Evolutionary conservation across 148 eudicot species (phyloP).

Genomic region (Camellia sinensis): DNA sequence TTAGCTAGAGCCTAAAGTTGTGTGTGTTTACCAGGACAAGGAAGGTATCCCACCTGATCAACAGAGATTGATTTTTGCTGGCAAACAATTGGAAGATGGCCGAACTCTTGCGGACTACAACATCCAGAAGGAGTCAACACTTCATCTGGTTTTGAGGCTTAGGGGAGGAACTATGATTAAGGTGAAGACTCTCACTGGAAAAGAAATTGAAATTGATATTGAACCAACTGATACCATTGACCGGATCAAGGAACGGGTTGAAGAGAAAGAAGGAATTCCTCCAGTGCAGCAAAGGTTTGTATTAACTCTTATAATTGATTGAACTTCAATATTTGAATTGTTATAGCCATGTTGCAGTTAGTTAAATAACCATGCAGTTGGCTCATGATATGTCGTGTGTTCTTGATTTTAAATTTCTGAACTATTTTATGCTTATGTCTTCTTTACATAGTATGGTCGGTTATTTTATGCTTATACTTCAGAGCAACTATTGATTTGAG

Average conservation of each 20-base stretch:
- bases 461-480: background rate
- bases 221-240: slow-evolving; percentile 71
- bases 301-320: too few relatives aligned
- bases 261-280: slow-evolving; percentile 67
- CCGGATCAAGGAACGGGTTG: slow-evolving; percentile 56
- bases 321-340: too few relatives aligned
- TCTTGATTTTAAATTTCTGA: background rate
- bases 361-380: too few relatives aligned
- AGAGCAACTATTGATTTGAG: background rate
- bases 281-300: slow-evolving; percentile 53
- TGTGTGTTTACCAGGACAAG: slow-evolving; percentile 26
- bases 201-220: slow-evolving; percentile 57
- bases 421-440: background rate
- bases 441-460: background rate
- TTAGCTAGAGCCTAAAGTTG: background rate
- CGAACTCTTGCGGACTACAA: slow-evolving; percentile 44
- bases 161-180: slow-evolving; percentile 61
- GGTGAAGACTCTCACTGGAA: slow-evolving; percentile 63
- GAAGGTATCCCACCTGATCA: slow-evolving; percentile 43
- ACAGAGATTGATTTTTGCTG: slow-evolving; percentile 42
- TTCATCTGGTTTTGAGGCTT: slow-evolving; percentile 41
- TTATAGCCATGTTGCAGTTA: background rate
- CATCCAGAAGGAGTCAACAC: slow-evolving; percentile 43
- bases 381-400: background rate
- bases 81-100: slow-evolving; percentile 45